Percentiles rank a stretch among this genome's conserved stretches.
Conservation (phyloP, 2,329 filamentous ascomycete genomes). For the Diatrype stigma region DNA sequence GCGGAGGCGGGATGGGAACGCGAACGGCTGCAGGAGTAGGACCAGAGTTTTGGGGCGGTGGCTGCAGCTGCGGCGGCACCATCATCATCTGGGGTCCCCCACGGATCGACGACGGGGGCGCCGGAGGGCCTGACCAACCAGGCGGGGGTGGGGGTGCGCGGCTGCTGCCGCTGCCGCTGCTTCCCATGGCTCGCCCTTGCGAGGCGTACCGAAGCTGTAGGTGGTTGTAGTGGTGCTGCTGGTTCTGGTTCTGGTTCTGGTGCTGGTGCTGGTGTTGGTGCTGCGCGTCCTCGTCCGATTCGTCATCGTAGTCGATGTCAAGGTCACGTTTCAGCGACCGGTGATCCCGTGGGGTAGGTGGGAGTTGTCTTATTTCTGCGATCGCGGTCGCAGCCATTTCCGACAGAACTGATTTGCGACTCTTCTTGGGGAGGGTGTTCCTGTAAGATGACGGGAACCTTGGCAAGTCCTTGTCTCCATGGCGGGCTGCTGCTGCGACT, state of each 20-base stretch:
- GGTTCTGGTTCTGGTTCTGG: neutral
- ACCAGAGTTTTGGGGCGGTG: neutral
- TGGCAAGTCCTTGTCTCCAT: neutral
- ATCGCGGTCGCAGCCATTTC: neutral
- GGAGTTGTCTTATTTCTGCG: too few species aligned
- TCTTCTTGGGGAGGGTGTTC: neutral
- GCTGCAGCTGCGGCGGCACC: neutral
- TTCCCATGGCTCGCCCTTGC: neutral
- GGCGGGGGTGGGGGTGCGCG: conserved; percentile 13
- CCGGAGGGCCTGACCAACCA: conserved; percentile 7
- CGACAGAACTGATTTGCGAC: neutral
- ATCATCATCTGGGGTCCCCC: neutral
- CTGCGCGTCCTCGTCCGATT: neutral
- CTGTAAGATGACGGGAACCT: neutral
- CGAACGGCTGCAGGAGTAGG: neutral
- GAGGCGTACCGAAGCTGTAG: neutral
- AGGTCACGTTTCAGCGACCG: neutral
- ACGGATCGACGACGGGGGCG: conserved; percentile 5
- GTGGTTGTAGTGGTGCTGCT: neutral
- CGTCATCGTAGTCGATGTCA: neutral
- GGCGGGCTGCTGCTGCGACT: neutral
- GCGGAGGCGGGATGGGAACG: neutral
- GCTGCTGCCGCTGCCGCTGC: neutral
- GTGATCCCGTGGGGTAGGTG: neutral
- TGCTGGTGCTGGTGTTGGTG: neutral